Evolutionary conservation across 305 asterid genomes (phyloP).

Genomic region (Fraxinus greggii): DNA sequence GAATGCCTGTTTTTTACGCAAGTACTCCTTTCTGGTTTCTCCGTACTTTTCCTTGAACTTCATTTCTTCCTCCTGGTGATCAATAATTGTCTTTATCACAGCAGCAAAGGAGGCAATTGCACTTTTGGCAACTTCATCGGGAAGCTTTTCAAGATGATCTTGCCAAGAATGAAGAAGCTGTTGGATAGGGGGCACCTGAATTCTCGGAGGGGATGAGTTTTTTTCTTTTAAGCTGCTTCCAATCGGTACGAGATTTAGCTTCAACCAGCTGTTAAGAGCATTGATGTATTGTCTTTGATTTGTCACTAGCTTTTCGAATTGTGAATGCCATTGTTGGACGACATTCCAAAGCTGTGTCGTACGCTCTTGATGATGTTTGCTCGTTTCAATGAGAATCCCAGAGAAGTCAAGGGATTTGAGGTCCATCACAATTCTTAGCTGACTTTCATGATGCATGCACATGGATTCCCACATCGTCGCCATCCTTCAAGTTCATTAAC

Average conservation of each 20-base stretch:
- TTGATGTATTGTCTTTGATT: conserved; percentile 64
- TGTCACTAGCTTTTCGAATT: conserved; percentile 69
- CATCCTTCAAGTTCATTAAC: conserved; percentile 58
- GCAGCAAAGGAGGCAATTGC: conserved; percentile 77
- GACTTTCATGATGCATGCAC: conserved; percentile 73
- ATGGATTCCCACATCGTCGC: conserved; percentile 82
- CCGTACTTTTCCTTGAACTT: conserved; percentile 81
- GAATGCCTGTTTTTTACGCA: conserved; percentile 65
- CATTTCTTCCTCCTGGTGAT: conserved; percentile 88
- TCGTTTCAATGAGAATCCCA: conserved; percentile 64
- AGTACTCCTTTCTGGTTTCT: conserved; percentile 71
- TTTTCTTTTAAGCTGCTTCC: conserved; percentile 80
- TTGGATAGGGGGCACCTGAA: conserved; percentile 66
- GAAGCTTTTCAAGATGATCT: conserved; percentile 86
- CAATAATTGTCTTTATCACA: conserved; percentile 66
- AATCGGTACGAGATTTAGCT: conserved; percentile 77
- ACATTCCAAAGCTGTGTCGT: conserved; percentile 69
- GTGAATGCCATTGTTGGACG: conserved; percentile 70
- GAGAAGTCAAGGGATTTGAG: conserved; percentile 70
- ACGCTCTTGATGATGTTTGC: conserved; percentile 72
- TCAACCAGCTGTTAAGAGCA: conserved; percentile 74
- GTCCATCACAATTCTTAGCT: conserved; percentile 57
- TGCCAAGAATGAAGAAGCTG: conserved; percentile 76
- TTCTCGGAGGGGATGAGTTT: conserved; percentile 60
- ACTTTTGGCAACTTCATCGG: conserved; percentile 74